Evolutionary conservation across 2,329 filamentous ascomycete species (phyloP).

Genomic region (Colletotrichum theobromicola): DNA sequence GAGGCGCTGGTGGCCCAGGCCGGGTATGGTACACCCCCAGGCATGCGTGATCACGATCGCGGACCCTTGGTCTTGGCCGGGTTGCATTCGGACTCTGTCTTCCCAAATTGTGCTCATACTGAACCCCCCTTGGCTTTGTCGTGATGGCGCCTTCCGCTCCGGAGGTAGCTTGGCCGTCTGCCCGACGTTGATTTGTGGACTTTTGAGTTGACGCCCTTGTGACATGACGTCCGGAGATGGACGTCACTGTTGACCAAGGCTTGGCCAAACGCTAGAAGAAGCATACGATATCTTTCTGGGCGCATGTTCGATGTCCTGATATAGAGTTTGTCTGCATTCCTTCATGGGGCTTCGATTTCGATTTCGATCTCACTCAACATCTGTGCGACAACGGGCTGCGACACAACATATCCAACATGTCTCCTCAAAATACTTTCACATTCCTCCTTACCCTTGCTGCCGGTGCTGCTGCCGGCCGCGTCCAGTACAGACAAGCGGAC

Average conservation of each 20-base stretch:
- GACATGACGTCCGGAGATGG: conserved; percentile 18
- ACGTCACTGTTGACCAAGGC: neutral
- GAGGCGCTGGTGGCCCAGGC: neutral
- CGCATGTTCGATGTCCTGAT: neutral
- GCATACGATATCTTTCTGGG: neutral
- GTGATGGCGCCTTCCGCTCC: neutral
- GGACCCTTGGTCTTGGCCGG: neutral
- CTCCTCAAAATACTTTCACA: conserved; percentile 4
- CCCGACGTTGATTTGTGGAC: conserved; percentile 1
- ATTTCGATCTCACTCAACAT: neutral
- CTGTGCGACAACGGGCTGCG: neutral
- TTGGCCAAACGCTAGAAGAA: neutral
- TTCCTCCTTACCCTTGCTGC: conserved; percentile 10
- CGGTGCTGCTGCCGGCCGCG: neutral
- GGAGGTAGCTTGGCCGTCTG: neutral
- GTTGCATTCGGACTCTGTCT: neutral
- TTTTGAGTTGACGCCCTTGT: conserved; percentile 8
- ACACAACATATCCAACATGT: neutral
- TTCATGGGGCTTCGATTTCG: neutral
- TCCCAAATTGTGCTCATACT: neutral
- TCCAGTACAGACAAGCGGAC: conserved; percentile 3
- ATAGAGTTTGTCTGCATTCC: conserved; percentile 22
- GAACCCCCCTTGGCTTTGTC: neutral
- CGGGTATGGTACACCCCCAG: neutral
- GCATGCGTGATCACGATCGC: neutral